These are phyloP conservation scores for Capsicum rhomboideum DNA, from an alignment of 257 asterid genomes.

Conservation along the genomic window DNA sequence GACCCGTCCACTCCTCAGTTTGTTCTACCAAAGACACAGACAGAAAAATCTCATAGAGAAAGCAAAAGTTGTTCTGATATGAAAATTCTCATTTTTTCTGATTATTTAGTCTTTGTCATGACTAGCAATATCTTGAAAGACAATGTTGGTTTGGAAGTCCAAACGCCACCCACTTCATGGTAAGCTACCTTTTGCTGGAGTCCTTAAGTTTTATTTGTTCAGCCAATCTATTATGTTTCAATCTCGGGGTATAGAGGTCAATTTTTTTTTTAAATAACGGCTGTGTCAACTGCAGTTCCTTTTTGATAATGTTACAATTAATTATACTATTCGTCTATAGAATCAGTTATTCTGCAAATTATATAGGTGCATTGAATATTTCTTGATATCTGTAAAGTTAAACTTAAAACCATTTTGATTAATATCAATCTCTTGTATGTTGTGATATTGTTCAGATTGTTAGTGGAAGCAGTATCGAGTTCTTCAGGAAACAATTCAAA, in stretches of 20 bases:
- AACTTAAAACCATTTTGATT: background rate
- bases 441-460: slow-evolving; percentile 41
- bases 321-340: too few species aligned
- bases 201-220: background rate
- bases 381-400: too few species aligned
- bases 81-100: too few species aligned
- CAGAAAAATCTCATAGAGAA: too few species aligned
- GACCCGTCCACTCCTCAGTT: background rate
- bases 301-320: too few species aligned
- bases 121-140: too few species aligned
- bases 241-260: too few species aligned
- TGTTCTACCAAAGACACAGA: background rate
- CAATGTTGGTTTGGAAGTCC: background rate
- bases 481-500: slow-evolving; percentile 80
- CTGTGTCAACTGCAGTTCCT: too few species aligned
- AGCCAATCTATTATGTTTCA: background rate
- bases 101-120: too few species aligned
- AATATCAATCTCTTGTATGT: background rate
- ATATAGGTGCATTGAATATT: background rate
- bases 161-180: slow-evolving; percentile 76
- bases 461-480: slow-evolving; percentile 71
- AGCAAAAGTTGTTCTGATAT: too few species aligned
- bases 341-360: too few species aligned
- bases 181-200: slow-evolving; percentile 5
- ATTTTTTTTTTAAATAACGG: too few species aligned